Evolutionary conservation across 2,329 filamentous ascomycete genomes (phyloP), one percentile per base, ranked within the genome.

Genomic region (Phyllosticta paracitricarpa): DNA sequence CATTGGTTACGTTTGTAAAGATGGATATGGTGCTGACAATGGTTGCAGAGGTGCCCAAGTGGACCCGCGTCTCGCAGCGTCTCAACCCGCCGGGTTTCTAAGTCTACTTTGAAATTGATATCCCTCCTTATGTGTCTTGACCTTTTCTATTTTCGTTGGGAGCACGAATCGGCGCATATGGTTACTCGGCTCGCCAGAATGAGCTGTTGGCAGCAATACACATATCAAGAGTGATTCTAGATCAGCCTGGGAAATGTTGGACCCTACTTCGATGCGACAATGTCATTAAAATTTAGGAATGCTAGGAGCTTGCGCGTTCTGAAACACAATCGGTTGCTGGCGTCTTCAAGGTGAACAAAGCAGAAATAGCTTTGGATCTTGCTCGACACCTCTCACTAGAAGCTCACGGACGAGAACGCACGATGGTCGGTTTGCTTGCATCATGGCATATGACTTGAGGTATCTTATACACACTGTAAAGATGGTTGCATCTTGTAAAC

Each of bases 1-100:
- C 8, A 40, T 53, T 55, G 56, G 26, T 24, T 25, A 6, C 30
- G 7, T 14, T 28, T 30, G 4, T 30, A 7, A 4, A 2, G 35
- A 25, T 10, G 22, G 48, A 35, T 40, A 19, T 58, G 19, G 5
- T 19, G 53, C 59, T 58, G 26, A 62, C 26, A 14, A 6, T 17
- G 10, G 17, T 22, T 35, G 58, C 65, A 75, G 73, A 75, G 64
- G 69, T 75, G 59, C 73, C 73, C 3, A 75, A 97, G 79, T 97
- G 93, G 93, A 97, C 93, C 68, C 88, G 92, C 77, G 88, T 97
- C 65, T 96, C 90, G 66, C 93, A 97, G 76, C 82, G 93, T 77
- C 73, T 97, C 74, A 97, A 97, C 76, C 93, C 93, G 62, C 92
- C 93, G 55, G 93, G 93, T 78, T 97, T 93, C 77, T 97, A 86